phyloP scores from a whole-genome alignment of 257 asterid genomes.

The Mitragyna speciosa region DNA sequence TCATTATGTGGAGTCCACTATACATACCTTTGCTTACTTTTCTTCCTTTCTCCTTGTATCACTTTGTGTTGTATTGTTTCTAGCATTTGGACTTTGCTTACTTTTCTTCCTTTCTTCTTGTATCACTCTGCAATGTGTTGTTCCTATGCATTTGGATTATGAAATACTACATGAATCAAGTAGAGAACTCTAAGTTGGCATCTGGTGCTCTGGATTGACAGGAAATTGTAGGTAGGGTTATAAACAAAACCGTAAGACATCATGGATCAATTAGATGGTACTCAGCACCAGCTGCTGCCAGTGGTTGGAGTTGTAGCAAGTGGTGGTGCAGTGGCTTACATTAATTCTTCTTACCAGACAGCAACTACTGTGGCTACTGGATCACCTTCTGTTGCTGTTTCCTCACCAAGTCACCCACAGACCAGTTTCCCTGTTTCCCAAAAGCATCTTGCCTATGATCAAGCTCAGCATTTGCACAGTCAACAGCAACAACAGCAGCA shows the following conservation, averaged over 20 bases:
- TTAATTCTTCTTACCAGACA: slow-evolving; percentile 32
- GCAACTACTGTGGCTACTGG: slow-evolving; percentile 40
- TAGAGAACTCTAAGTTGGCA: too few species aligned
- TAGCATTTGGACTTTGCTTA: too few species aligned
- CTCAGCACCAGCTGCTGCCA: slow-evolving; percentile 39
- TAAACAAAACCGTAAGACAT: neutral
- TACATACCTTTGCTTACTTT: too few species aligned
- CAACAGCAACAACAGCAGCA: slow-evolving; percentile 56
- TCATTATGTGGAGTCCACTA: too few species aligned
- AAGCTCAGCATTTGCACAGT: slow-evolving; percentile 43
- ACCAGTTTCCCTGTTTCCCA: slow-evolving; percentile 31
- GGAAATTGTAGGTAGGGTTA: neutral
- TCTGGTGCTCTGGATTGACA: slow-evolving; percentile 14
- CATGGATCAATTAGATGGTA: slow-evolving; percentile 51
- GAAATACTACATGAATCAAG: too few species aligned
- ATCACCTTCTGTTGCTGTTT: slow-evolving; percentile 40
- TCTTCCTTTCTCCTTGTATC: too few species aligned
- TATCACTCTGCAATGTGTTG: too few species aligned
- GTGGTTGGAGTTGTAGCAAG: slow-evolving; percentile 31
- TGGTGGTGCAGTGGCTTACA: slow-evolving; percentile 31
- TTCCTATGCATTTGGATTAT: too few species aligned
- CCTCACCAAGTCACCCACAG: slow-evolving; percentile 42
- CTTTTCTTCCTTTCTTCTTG: too few species aligned
- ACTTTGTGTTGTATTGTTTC: too few species aligned
- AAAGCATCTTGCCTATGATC: slow-evolving; percentile 50